A percentile compares a stretch with the other conserved stretches of the same genome.
Conservation (phyloP, 208 protist genomes). For the Naegleria lovaniensis region DNA sequence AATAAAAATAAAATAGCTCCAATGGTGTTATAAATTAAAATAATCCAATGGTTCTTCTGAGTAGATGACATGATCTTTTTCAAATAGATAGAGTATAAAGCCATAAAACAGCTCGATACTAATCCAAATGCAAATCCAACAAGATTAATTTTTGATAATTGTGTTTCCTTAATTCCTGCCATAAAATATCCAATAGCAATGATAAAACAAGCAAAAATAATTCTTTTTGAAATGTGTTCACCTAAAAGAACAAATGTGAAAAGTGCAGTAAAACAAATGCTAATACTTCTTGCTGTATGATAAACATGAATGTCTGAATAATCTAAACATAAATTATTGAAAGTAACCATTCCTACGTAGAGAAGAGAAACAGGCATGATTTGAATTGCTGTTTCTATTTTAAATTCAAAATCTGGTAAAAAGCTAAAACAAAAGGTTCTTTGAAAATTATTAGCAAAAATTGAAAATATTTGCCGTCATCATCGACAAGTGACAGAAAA, state of each 20-base stretch:
- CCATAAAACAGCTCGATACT: not conserved
- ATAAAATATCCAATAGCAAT: conserved; percentile 58
- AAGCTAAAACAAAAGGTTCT: not conserved
- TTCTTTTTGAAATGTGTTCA: conserved; percentile 35
- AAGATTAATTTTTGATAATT: not conserved
- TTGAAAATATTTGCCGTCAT: no score
- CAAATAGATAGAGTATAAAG: conserved; percentile 4
- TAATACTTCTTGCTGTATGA: conserved; percentile 53
- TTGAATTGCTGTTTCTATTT: conserved; percentile 34
- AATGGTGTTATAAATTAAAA: conserved; percentile 9
- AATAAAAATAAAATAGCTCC: conserved; percentile 18
- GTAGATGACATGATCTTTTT: not conserved
- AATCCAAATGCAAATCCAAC: conserved; percentile 25
- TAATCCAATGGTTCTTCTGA: not conserved
- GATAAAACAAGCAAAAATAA: conserved; percentile 40
- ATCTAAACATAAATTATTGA: conserved; percentile 68
- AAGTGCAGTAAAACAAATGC: conserved; percentile 55
- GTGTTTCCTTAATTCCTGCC: conserved; percentile 41
- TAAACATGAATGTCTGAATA: conserved; percentile 61
- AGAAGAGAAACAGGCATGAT: conserved; percentile 50
- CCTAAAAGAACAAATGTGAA: conserved; percentile 52
- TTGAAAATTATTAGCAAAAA: not conserved
- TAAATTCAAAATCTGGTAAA: conserved; percentile 43
- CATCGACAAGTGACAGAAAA: no score
- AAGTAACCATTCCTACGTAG: conserved; percentile 56